Conservation (phyloP, 495 filamentous ascomycete genomes). For the Podospora pseudoanserina region DNA sequence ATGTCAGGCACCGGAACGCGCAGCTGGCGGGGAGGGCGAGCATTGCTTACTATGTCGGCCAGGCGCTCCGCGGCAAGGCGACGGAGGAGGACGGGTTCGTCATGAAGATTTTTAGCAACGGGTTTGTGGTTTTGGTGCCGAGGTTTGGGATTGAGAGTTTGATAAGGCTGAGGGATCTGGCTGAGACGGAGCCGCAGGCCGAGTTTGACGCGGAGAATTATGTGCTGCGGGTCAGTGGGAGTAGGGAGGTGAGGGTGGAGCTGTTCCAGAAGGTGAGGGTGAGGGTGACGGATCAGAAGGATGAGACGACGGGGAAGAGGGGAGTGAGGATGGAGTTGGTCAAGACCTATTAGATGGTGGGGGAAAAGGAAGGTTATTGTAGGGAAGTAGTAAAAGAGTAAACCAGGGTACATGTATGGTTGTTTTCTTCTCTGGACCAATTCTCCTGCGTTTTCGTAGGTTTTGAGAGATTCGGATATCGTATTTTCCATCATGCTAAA, state of each 20-base stretch:
- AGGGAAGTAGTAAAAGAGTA: neutral
- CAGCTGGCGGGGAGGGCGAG: constrained; percentile 90
- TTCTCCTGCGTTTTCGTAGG: too few species aligned
- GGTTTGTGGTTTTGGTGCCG: constrained; percentile 92
- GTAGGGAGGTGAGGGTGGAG: constrained; percentile 58
- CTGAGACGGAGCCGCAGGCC: constrained; percentile 68
- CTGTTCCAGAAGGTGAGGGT: constrained; percentile 89
- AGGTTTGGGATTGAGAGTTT: constrained; percentile 91
- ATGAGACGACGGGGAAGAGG: constrained; percentile 90
- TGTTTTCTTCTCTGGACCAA: too few species aligned
- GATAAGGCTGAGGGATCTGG: constrained; percentile 79
- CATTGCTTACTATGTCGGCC: constrained; percentile 95
- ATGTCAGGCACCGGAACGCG: constrained; percentile 92
- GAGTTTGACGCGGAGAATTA: constrained; percentile 83
- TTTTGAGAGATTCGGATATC: neutral
- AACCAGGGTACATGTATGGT: neutral
- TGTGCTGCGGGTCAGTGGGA: constrained; percentile 56
- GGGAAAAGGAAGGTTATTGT: neutral
- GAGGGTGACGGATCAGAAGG: constrained; percentile 83
- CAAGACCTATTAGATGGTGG: constrained; percentile 19
- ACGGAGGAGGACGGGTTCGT: constrained; percentile 87
- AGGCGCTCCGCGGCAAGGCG: constrained; percentile 82
- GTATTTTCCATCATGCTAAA: neutral
- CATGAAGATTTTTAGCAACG: constrained; percentile 95
- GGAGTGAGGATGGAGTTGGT: constrained; percentile 72